Conservation (phyloP, 2,329 filamentous ascomycete genomes). For the Orbilia oligospora region DNA sequence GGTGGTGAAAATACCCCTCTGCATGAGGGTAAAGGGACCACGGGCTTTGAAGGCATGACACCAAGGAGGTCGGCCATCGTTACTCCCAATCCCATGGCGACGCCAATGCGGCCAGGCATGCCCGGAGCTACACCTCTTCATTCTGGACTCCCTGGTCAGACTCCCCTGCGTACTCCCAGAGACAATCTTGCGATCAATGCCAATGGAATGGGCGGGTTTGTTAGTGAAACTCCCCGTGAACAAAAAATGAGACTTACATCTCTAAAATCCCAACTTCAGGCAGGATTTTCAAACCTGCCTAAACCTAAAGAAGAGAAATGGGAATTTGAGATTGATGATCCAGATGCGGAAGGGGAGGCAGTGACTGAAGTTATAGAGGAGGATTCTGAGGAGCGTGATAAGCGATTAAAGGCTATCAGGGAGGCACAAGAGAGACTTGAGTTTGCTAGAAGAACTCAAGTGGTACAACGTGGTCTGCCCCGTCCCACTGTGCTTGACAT, state of each 20-base stretch:
- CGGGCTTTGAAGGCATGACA: constrained; percentile 87
- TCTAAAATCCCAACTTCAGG: constrained; percentile 77
- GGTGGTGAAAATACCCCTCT: constrained; percentile 95
- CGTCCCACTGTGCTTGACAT: constrained; percentile 82
- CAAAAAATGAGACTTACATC: constrained; percentile 79
- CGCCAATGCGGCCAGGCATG: constrained; percentile 83
- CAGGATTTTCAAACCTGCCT: constrained; percentile 84
- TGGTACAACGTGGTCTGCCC: constrained; percentile 87
- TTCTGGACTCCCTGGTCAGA: constrained; percentile 83
- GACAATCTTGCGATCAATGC: constrained; percentile 89
- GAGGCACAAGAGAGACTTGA: constrained; percentile 80
- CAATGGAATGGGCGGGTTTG: constrained; percentile 76
- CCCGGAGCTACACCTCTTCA: constrained; percentile 72
- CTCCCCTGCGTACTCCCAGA: constrained; percentile 87
- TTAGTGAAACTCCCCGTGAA: constrained; percentile 83
- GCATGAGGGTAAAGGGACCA: constrained; percentile 83
- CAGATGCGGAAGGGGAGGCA: constrained; percentile 64
- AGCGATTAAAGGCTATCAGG: constrained; percentile 74
- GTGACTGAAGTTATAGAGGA: constrained; percentile 67
- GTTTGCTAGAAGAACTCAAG: constrained; percentile 86
- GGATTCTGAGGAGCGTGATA: constrained; percentile 81
- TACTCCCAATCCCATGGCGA: constrained; percentile 97
- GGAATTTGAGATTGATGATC: constrained; percentile 80
- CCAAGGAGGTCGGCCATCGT: constrained; percentile 84
- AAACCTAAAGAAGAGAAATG: constrained; percentile 94